These are phyloP conservation scores for Rhododendron williamsianum DNA, from an alignment of 148 eudicot genomes.

Conservation along the genomic window DNA sequence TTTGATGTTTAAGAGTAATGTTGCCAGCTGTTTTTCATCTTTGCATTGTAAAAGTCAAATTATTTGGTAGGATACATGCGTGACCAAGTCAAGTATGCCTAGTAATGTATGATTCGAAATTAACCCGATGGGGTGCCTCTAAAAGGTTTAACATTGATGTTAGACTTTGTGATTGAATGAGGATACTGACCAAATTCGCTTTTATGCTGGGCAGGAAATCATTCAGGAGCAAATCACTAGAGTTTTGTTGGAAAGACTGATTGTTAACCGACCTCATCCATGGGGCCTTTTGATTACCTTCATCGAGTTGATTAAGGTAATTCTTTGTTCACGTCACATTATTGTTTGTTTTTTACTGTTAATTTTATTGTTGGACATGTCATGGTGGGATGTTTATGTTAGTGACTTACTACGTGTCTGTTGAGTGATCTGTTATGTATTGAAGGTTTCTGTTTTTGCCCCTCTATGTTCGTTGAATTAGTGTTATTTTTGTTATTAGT, in stretches of 20 bases:
- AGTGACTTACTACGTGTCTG: background rate
- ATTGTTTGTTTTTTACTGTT: background rate
- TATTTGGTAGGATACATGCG: background rate
- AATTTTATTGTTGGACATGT: background rate
- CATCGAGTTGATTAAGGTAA: conserved; percentile 92
- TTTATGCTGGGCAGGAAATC: conserved; percentile 50
- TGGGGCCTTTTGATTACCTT: conserved; percentile 96
- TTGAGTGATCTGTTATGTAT: background rate
- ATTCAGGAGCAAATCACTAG: conserved; percentile 93
- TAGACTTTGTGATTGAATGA: background rate
- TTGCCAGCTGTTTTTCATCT: background rate
- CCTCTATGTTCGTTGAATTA: background rate
- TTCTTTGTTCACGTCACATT: background rate
- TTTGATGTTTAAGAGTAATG: background rate
- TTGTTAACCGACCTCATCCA: conserved; percentile 89
- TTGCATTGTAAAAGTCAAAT: background rate
- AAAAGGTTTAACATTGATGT: background rate
- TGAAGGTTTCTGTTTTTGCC: background rate
- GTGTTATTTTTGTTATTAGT: background rate
- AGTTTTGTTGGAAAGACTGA: conserved; percentile 80
- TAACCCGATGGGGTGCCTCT: background rate
- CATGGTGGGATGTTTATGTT: background rate
- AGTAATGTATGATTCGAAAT: background rate
- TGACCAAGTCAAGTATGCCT: background rate
- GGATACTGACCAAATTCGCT: background rate